phyloP scores from a whole-genome alignment of 352 stramenopile genomes.

The Phytophthora boehmeriae region DNA sequence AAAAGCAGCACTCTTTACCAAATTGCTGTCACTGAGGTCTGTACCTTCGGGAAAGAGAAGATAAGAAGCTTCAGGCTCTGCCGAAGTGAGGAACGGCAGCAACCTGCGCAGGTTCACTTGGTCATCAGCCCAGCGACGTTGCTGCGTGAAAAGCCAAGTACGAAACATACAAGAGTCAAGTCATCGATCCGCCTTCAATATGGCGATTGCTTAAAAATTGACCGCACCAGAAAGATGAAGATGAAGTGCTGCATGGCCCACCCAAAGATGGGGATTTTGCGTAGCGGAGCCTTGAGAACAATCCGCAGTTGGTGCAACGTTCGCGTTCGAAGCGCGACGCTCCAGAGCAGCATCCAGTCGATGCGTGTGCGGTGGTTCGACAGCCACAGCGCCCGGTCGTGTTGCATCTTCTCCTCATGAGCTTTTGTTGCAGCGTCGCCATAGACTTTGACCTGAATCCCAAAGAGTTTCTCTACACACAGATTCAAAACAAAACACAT shows the following conservation, averaged over 20 bases:
- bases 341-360: constrained; percentile 89
- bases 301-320: constrained; percentile 69
- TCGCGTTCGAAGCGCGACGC: constrained; percentile 56
- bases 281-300: constrained; percentile 78
- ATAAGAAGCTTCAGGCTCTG: constrained; percentile 65
- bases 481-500: constrained; percentile 9
- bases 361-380: constrained; percentile 85
- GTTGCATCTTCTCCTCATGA: constrained; percentile 45
- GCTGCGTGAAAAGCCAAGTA: constrained; percentile 24
- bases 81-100: constrained; percentile 55
- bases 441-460: constrained; percentile 66
- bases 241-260: constrained; percentile 89
- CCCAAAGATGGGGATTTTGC: constrained; percentile 75
- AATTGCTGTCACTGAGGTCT: constrained; percentile 68
- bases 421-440: constrained; percentile 60
- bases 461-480: constrained; percentile 57
- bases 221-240: constrained; percentile 77
- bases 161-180: background rate
- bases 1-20: constrained; percentile 67
- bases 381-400: constrained; percentile 74
- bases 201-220: background rate
- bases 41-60: constrained; percentile 86
- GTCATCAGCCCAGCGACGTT: constrained; percentile 71
- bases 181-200: background rate
- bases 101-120: constrained; percentile 55